Base-by-base conservation (phyloP, 1,284 basidiomycete genomes). In the Naganishia albida region DNA sequence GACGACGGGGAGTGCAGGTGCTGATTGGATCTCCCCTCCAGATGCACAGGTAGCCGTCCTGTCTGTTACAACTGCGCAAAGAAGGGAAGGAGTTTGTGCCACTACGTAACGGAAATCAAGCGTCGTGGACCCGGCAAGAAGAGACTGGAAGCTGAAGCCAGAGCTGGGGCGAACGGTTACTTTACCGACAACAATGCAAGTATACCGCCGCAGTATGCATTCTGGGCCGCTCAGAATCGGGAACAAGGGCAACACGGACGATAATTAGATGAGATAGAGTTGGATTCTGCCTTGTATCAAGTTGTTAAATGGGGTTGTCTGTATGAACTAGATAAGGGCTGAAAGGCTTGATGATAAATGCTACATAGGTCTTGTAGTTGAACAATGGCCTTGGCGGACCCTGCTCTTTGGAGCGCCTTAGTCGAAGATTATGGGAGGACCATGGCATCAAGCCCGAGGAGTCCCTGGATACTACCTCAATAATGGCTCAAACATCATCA, bases 111-210 rank as follows among this genome's bases (percentile, higher is more conserved):
- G 6, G 48, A 48, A 39, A 42, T 60, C 10, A 50, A 49, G 23
- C 46, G 57, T 18, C 49, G 57, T 26, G 57, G 57, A 60, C 57
- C 57, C 49, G 57, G 57, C 26, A 60, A 50, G 15, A 60, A 60
- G 48, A 49, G 57, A 34, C 46, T 60, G 20, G 57, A 20, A 13
- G 46, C 46, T 2, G 57, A 60, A 60, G 57, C 57, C 34, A 48
- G 38, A 60, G 57, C 46, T 8, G 38, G 20, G 48, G 38, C 20
- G n/a, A 34, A 60, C 25, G 57, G 57, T 10, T 60, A 50, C 38
- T 60, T 34, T 48, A 40, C 46, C 8, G 57, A 60, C 23, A 25
- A 20, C 8, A n/a, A 46, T 50, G 23, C 57, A 39, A 46, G 57
- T 18, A 49, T 60, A 16, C 57, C 57, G 15, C 46, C 57, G 10